Percentiles rank a stretch among this genome's conserved stretches.
Evolutionary conservation across 148 eudicot species (phyloP).

Genomic region (Vaccinium vitisidaea): DNA sequence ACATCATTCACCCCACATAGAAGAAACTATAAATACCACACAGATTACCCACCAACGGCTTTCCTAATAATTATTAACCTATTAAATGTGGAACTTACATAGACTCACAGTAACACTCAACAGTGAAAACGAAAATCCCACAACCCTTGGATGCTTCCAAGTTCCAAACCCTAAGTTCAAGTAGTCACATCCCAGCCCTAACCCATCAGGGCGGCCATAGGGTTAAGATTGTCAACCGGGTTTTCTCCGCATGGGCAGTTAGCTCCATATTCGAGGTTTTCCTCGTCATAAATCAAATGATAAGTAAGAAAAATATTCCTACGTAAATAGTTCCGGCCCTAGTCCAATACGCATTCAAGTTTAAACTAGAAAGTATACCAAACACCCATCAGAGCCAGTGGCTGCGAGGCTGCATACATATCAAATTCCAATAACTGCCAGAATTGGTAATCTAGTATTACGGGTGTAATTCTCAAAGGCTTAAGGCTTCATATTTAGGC

Average conservation of each 20-base stretch:
- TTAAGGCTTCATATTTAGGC: no score
- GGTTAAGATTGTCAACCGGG: neutral
- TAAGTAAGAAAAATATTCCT: neutral
- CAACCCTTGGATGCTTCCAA: neutral
- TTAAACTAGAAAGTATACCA: neutral
- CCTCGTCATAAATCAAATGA: neutral
- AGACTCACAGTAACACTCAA: neutral
- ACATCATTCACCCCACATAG: neutral
- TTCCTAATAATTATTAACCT: neutral
- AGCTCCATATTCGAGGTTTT: neutral
- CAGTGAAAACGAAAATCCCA: neutral
- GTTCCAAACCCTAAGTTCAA: neutral
- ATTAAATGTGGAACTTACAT: neutral
- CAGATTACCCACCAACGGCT: neutral
- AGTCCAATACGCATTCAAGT: constrained; percentile 4
- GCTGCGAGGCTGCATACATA: neutral
- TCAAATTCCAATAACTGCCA: neutral
- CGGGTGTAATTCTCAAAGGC: no score
- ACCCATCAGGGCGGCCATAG: neutral
- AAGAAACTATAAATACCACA: neutral
- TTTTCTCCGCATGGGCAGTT: neutral
- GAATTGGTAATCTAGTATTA: no score
- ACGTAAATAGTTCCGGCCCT: neutral
- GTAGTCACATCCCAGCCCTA: neutral
- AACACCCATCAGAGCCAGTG: neutral